Percentiles rank a stretch among this genome's conserved stretches.
phyloP scores from a whole-genome alignment of 2,329 filamentous ascomycete genomes.

The Ceratocystis albifundus region DNA sequence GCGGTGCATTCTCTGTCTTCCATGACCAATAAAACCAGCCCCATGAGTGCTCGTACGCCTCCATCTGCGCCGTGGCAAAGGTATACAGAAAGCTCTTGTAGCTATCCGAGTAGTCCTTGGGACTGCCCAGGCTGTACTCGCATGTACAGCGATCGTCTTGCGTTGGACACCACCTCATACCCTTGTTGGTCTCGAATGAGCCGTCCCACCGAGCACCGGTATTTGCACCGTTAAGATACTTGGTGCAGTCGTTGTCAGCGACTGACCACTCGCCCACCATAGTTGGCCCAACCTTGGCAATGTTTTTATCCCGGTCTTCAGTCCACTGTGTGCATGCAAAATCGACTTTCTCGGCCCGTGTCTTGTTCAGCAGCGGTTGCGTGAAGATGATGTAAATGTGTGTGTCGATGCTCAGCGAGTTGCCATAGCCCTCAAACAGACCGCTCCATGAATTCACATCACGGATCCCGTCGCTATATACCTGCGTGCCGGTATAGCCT shows the following conservation, averaged over 20 bases:
- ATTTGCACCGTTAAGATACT: slow-evolving; percentile 56
- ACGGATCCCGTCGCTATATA: slow-evolving; percentile 64
- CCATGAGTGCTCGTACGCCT: slow-evolving; percentile 58
- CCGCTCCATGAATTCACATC: slow-evolving; percentile 62
- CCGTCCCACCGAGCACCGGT: slow-evolving; percentile 62
- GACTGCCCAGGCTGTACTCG: slow-evolving; percentile 40
- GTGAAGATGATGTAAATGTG: slow-evolving; percentile 77
- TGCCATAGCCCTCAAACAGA: slow-evolving; percentile 45
- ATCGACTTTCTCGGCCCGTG: slow-evolving; percentile 54
- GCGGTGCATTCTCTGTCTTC: slow-evolving; percentile 58
- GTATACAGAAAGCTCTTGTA: slow-evolving; percentile 59
- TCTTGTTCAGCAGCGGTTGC: slow-evolving; percentile 51
- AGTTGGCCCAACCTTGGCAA: slow-evolving; percentile 50
- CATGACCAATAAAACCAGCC: slow-evolving; percentile 82
- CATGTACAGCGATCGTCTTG: slow-evolving; percentile 45
- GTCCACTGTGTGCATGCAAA: slow-evolving; percentile 60
- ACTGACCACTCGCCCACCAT: slow-evolving; percentile 69
- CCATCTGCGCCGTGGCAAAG: slow-evolving; percentile 67
- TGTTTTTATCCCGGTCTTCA: slow-evolving; percentile 40
- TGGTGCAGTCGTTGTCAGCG: slow-evolving; percentile 55
- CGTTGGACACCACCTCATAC: slow-evolving; percentile 49
- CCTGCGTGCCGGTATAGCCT: slow-evolving; percentile 47
- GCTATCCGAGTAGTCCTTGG: slow-evolving; percentile 27
- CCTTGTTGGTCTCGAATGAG: slow-evolving; percentile 45
- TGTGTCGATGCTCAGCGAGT: slow-evolving; percentile 58